Base-by-base conservation (phyloP, 2,329 filamentous ascomycete species). In the Sordariomycetes sp. region DNA sequence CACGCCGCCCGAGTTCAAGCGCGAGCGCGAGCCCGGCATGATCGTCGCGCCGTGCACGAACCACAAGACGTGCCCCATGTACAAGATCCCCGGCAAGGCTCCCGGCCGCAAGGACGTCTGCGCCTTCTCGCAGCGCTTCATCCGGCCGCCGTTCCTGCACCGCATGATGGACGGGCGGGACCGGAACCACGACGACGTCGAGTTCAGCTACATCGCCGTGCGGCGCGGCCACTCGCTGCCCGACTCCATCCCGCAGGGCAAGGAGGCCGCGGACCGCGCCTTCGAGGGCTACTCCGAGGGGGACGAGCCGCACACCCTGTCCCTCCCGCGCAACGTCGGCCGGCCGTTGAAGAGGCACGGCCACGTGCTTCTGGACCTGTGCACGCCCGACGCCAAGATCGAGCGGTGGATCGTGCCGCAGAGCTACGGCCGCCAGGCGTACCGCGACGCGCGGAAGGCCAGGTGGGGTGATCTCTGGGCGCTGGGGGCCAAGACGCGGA, bases 391-490 rank as follows among this genome's bases (percentile, higher is more conserved):
- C 1, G 94, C 89, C 35, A 85, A 81, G 50, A 85, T 97, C 37
- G 93, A 99, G 76, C 89, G 94, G 58, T 99, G 94, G 94, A 94
- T 88, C 0, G 87, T 99, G 0, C 89, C 93, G 1, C 85, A 85
- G 64, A 90, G 86, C 60, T 94, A 87, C 72, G 87, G 86, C 69
- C 86, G 82, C 65, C 84, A 88, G 65, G 91, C 91, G 1, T 97
- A 93, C 74, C 90, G 89, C 65, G 94, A 97, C 68, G 94, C 94
- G 40, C 85, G 94, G 61, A 99, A 99, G 74, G 82, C 87, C 0
- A 76, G 75, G 57, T 97, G 93, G 94, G 94, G 94, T 46, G 94
- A 97, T 69, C 77, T 97, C 11, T 99, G 94, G 94, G 91, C 93
- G 0, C 77, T 97, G 0, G 94, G 94, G 0, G 93, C 92, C 24